A percentile compares a stretch with the other conserved stretches of the same genome.
Conservation (phyloP, 169 alveolate genomes). For the Cryptosporidium baileyi region DNA sequence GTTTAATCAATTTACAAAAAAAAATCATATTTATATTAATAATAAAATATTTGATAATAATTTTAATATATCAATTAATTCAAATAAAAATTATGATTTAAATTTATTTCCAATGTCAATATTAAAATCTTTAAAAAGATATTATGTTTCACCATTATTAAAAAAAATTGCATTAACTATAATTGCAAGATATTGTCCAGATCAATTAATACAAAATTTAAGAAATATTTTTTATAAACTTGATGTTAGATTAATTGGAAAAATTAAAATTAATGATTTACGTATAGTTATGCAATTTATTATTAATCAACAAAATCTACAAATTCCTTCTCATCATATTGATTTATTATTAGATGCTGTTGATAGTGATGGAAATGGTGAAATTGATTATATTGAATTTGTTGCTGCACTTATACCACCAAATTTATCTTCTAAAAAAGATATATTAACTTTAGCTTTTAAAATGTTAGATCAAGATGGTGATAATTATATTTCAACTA, state of each 20-base stretch:
- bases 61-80: not conserved
- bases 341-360: conserved; percentile 54
- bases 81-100: not conserved
- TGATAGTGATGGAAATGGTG: conserved; percentile 63
- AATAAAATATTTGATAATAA: not conserved
- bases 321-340: conserved; percentile 35
- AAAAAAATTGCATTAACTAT: conserved; percentile 53
- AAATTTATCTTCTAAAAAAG: conserved; percentile 16
- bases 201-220: conserved; percentile 44
- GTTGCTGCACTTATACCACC: conserved; percentile 67
- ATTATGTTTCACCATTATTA: conserved; percentile 36
- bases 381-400: conserved; percentile 42
- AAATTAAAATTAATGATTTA: conserved; percentile 22
- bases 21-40: not conserved
- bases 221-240: conserved; percentile 43
- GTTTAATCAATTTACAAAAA: conserved; percentile 15
- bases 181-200: conserved; percentile 63
- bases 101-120: not conserved
- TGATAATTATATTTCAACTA: conserved; percentile 22
- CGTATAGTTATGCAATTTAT: conserved; percentile 15
- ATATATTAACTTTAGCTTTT: conserved; percentile 25
- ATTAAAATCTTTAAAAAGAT: conserved; percentile 37
- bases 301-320: not conserved
- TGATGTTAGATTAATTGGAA: conserved; percentile 42
- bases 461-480: conserved; percentile 59